Evolutionary conservation across 1,284 basidiomycete species (phyloP).

Genomic region (Microbotryum lychnidis-dioicae): DNA sequence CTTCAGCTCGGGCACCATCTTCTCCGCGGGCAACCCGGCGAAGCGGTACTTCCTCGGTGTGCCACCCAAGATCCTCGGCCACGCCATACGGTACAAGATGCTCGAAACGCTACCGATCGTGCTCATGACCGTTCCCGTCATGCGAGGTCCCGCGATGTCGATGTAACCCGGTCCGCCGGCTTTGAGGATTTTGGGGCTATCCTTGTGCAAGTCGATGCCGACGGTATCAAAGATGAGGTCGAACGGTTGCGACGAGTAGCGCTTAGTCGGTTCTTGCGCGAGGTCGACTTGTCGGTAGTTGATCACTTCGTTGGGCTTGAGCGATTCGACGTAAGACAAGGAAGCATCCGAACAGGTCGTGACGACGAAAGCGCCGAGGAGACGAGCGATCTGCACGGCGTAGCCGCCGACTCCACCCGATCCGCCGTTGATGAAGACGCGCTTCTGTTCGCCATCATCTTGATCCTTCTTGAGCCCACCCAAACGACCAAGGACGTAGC

Average conservation of each 20-base stretch:
- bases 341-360: conserved; percentile 53
- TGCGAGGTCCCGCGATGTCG: conserved; percentile 18
- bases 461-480: conserved; percentile 38
- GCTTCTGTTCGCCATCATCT: conserved; percentile 13
- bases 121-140: not conserved
- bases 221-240: conserved; percentile 34
- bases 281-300: conserved; percentile 54
- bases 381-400: conserved; percentile 57
- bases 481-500: conserved; percentile 49
- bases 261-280: conserved; percentile 42
- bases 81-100: conserved; percentile 2
- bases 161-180: conserved; percentile 10
- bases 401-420: conserved; percentile 55
- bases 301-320: conserved; percentile 49
- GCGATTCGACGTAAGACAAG: conserved; percentile 42
- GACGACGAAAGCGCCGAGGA: conserved; percentile 52
- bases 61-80: conserved; percentile 19
- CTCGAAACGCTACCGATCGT: not conserved
- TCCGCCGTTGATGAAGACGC: conserved; percentile 58
- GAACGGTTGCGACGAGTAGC: conserved; percentile 36
- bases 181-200: conserved; percentile 35
- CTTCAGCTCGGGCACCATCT: conserved; percentile 22
- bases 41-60: conserved; percentile 32
- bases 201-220: conserved; percentile 18
- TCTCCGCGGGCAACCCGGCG: conserved; percentile 29